A percentile compares a stretch with the other conserved stretches of the same genome.
Evolutionary conservation across 768 basidiomycete species (phyloP).

Genomic region (Phanerochaete sordida): DNA sequence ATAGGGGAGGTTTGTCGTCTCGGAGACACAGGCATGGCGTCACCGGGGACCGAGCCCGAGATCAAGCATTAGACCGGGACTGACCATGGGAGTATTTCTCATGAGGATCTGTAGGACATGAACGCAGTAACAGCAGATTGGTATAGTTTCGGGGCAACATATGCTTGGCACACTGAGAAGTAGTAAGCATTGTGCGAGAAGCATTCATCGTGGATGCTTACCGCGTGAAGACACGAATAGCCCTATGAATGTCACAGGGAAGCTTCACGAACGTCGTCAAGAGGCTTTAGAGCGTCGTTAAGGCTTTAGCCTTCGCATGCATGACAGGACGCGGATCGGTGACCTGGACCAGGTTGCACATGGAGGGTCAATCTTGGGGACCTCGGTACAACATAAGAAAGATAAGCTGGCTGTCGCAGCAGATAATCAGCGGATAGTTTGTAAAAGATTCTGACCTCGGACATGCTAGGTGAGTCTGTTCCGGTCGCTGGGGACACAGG

Average conservation of each 20-base stretch:
- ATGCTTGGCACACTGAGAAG: not conserved
- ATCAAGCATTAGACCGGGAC: no score
- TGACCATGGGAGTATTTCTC: no score
- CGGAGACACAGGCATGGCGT: no score
- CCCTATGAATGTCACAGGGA: not conserved
- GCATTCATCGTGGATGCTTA: not conserved
- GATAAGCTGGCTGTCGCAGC: not conserved
- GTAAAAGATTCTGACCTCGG: not conserved
- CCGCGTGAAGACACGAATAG: not conserved
- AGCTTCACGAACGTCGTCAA: not conserved
- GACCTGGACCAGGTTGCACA: not conserved
- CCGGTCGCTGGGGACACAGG: not conserved
- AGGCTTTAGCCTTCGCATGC: not conserved
- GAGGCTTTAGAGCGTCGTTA: slow-evolving; percentile 15
- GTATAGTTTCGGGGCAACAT: not conserved
- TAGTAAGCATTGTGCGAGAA: not conserved
- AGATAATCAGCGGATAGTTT: not conserved
- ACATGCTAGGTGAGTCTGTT: not conserved
- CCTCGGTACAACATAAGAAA: not conserved
- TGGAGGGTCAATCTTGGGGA: not conserved
- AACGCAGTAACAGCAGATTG: no score
- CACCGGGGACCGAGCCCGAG: no score
- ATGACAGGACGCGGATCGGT: not conserved
- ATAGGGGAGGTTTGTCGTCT: no score
- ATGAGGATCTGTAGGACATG: no score